Base-by-base conservation (phyloP, 2,329 filamentous ascomycete genomes). In the Onygenales sp. region DNA sequence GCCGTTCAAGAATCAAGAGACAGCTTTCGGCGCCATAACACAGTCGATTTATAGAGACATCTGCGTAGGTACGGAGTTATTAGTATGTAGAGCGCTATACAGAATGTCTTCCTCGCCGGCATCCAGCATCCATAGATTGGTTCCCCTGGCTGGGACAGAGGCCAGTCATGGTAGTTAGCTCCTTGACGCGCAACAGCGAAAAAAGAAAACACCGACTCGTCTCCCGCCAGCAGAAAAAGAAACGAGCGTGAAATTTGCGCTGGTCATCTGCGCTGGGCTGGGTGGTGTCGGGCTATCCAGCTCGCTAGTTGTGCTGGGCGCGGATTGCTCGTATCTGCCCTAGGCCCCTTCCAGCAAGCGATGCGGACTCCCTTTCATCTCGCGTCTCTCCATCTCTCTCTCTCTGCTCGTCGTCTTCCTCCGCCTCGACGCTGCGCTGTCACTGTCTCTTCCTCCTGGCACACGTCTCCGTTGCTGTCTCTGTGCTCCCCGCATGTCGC, bases 231-330 rank as follows among this genome's bases (percentile, higher is more conserved):
- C 9, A 21, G 43, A 48, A 53, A 52, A 46, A 46, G 36, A 17
- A 39, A 47, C 36, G 43, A 52, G 5, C 8, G n/a, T 17, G 21
- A 35, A 35, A 43, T 10, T 43, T 32, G 38, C 49, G 38, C 21
- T 50, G 49, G 49, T 51, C 49, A 51, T 51, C 49, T 51, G 49
- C 49, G 14, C 14, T 50, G 48, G 9, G 11, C n/a, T 8, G 45
- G 32, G n/a, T 31, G 13, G n/a, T n/a, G 33, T 5, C 44, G 27
- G 31, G 21, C n/a, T 7, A 33, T 17, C 17, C 9, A n/a, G 43
- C 11, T 38, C 14, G 32, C 3, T 38, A 21, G 33, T 35, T 48
- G 45, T 31, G 46, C 27, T 39, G 46, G 14, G 27, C 46, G 14
- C 27, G 35, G 35, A 38, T 33, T 27, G 17, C 46, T 49, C 33